Base-by-base conservation (phyloP, 805 yeast species). In the Pichia thaimueangensis region DNA sequence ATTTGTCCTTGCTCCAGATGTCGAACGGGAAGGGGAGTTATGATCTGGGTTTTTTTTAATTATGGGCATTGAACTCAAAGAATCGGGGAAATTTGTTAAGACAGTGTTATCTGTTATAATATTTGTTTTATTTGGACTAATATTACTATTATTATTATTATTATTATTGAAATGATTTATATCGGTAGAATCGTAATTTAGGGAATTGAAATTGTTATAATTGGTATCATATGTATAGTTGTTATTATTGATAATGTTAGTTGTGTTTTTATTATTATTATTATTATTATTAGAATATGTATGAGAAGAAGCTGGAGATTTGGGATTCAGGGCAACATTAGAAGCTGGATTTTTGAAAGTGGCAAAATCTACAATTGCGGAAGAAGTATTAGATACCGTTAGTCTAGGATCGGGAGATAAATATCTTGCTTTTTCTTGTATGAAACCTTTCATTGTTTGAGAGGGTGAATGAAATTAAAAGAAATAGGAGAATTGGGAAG, bases 401-500 rank as follows among this genome's bases (percentile, higher is more conserved):
- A 33, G n/a, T n/a, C 31, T 15, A 2, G 37, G 37, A 21, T 39
- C 43, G n/a, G 43, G 43, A 3, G 37, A 39, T 8, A 39, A n/a
- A 5, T 12, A 20, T 27, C 36, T 27, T 4, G 27, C 11, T 12
- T 19, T 39, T 9, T 33, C 43, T 3, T 39, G 38, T 3, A 39
- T 11, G 17, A 39, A 37, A 7, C 41, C 17, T 28, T 30, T 37
- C 41, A 37, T 37, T 24, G 5, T 16, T 28, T 9, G 5, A 5
- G 21, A 10, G 6, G 10, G 21, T 10, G 12, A 12, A n/a, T 17
- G 19, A 19, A 25, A 11, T 2, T 5, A 9, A 25, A 12, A 8
- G 13, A 9, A 25, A 25, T 25, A 25, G 12, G 5, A n/a, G n/a
- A n/a, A n/a, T n/a, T n/a, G n/a, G n/a, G n/a, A n/a, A n/a, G n/a